A percentile compares a stretch with the other conserved stretches of the same genome.
Evolutionary conservation across 768 basidiomycete genomes (phyloP).

Genomic region (Pholiota microspora): DNA sequence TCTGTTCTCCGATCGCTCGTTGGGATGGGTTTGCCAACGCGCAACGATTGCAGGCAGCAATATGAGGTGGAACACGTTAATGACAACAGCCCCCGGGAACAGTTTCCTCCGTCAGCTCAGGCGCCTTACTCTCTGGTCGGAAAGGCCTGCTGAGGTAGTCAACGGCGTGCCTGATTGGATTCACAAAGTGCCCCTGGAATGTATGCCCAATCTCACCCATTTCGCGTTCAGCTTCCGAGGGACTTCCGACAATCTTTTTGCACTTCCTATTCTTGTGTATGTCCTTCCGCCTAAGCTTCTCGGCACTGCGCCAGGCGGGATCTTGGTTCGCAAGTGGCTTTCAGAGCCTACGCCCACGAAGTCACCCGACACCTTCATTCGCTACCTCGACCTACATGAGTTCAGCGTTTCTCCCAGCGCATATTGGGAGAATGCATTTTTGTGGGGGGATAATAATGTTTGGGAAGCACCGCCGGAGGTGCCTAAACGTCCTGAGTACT

Average conservation of each 20-base stretch:
- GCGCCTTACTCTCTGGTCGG: constrained; percentile 33
- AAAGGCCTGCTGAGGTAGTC: background rate
- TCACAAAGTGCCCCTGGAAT: constrained; percentile 27
- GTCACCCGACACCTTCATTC: constrained; percentile 15
- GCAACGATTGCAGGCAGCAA: constrained; percentile 30
- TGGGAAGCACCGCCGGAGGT: background rate
- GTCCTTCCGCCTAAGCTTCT: background rate
- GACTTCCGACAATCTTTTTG: background rate
- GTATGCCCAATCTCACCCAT: constrained; percentile 30
- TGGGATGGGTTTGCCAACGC: constrained; percentile 25
- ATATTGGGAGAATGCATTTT: background rate
- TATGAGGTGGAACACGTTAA: constrained; percentile 32
- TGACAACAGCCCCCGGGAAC: constrained; percentile 25
- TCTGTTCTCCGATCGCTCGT: background rate
- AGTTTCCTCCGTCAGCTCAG: constrained; percentile 35
- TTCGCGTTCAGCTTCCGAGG: constrained; percentile 29
- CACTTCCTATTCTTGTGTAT: constrained; percentile 18
- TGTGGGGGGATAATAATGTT: background rate
- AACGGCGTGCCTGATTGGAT: constrained; percentile 23
- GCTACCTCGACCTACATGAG: background rate
- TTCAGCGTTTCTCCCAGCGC: too few relatives aligned
- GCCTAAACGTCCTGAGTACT: too few relatives aligned
- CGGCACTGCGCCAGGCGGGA: background rate
- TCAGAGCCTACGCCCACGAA: constrained; percentile 19
- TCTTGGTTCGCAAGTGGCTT: constrained; percentile 23